phyloP scores from a whole-genome alignment of 2,329 filamentous ascomycete species.

The Penicillium brasilianum region DNA sequence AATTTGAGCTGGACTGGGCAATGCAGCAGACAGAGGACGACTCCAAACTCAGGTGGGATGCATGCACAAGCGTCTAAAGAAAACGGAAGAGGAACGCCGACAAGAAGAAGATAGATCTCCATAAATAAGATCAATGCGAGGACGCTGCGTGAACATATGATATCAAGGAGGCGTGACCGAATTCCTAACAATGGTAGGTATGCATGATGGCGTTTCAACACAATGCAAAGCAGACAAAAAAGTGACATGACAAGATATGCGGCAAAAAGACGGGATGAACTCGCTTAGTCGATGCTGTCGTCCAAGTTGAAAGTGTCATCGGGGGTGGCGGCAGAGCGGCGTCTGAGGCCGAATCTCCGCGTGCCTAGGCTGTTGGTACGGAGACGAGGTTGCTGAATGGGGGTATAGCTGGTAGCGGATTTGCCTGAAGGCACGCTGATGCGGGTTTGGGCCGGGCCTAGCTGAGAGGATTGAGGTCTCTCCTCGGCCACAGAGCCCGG shows the following conservation, averaged over 20 bases:
- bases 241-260: not conserved
- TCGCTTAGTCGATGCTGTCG: slow-evolving; percentile 38
- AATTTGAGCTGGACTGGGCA: slow-evolving; percentile 2
- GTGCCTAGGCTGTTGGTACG: slow-evolving; percentile 46
- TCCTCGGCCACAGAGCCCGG: slow-evolving; percentile 30
- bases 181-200: slow-evolving; percentile 9
- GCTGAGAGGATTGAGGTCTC: slow-evolving; percentile 26
- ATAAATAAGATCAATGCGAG: slow-evolving; percentile 23
- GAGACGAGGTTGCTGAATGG: slow-evolving; percentile 43
- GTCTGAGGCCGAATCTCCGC: slow-evolving; percentile 42
- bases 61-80: slow-evolving; percentile 23
- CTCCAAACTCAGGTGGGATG: slow-evolving; percentile 21
- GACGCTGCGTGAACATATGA: slow-evolving; percentile 24
- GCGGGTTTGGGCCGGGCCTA: slow-evolving; percentile 37
- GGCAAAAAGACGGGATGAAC: not conserved
- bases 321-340: slow-evolving; percentile 33
- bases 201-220: slow-evolving; percentile 12
- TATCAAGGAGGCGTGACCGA: slow-evolving; percentile 15
- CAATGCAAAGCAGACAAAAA: slow-evolving; percentile 7
- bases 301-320: slow-evolving; percentile 37
- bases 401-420: slow-evolving; percentile 44
- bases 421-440: slow-evolving; percentile 43
- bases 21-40: slow-evolving; percentile 20
- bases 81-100: slow-evolving; percentile 23
- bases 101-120: slow-evolving; percentile 13